Evolutionary conservation across 345 rosid genomes (phyloP).

Genomic region (Murraya paniculata): DNA sequence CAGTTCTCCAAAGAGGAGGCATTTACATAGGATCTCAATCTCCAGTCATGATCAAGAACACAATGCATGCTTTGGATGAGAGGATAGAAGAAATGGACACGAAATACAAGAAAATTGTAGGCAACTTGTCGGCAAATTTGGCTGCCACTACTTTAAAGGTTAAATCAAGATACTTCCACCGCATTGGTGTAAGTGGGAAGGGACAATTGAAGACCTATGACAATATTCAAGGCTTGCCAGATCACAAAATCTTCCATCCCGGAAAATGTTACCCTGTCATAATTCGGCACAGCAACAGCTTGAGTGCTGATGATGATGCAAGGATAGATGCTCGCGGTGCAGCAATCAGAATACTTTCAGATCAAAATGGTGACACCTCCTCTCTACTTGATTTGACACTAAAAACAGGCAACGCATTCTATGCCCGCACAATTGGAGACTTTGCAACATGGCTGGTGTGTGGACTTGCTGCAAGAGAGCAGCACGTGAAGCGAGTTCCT

Average conservation of each 20-base stretch:
- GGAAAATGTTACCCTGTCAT: slow-evolving; percentile 48
- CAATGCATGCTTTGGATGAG: slow-evolving; percentile 56
- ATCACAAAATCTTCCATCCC: slow-evolving; percentile 46
- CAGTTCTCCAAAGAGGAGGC: slow-evolving; percentile 52
- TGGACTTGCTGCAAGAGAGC: slow-evolving; percentile 65
- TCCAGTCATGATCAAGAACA: slow-evolving; percentile 62
- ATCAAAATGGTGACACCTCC: slow-evolving; percentile 14
- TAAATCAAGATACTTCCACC: slow-evolving; percentile 63
- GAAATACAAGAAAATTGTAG: slow-evolving; percentile 60
- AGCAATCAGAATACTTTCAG: slow-evolving; percentile 46
- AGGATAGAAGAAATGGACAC: slow-evolving; percentile 73
- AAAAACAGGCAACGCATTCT: slow-evolving; percentile 67
- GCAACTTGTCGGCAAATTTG: slow-evolving; percentile 55
- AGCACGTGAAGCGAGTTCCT: slow-evolving; percentile 50
- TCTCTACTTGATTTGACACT: slow-evolving; percentile 58
- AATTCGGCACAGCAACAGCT: slow-evolving; percentile 62
- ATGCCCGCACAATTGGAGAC: slow-evolving; percentile 59
- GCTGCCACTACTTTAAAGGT: slow-evolving; percentile 63
- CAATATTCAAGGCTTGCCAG: slow-evolving; percentile 43
- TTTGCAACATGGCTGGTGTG: slow-evolving; percentile 72
- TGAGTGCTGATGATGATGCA: slow-evolving; percentile 74
- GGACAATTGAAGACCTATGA: slow-evolving; percentile 50
- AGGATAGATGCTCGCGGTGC: slow-evolving; percentile 70
- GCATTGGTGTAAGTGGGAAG: slow-evolving; percentile 57
- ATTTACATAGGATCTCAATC: slow-evolving; percentile 58